phyloP scores from a whole-genome alignment of 768 basidiomycete species.

The Lactarius evosmus region DNA sequence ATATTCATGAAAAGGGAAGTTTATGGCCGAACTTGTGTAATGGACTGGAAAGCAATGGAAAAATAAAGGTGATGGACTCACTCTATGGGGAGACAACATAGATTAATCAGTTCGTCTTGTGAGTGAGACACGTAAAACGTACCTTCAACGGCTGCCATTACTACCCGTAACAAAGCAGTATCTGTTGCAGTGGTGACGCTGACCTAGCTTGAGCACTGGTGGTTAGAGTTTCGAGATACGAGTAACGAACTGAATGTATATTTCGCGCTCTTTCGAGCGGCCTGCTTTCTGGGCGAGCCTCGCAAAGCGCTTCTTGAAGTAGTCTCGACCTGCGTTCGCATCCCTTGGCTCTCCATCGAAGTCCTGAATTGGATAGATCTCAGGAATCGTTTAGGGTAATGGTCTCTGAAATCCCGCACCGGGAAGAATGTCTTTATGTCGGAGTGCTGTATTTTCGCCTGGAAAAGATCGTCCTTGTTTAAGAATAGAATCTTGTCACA shows the following conservation, averaged over 20 bases:
- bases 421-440: conserved; percentile 90
- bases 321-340: conserved; percentile 74
- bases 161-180: conserved; percentile 80
- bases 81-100: conserved; percentile 45
- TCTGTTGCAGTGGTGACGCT: conserved; percentile 91
- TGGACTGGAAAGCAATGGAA: conserved; percentile 32
- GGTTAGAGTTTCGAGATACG: conserved; percentile 18
- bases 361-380: conserved; percentile 48
- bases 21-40: conserved; percentile 32
- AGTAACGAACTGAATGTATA: conserved; percentile 82
- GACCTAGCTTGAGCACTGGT: conserved; percentile 24
- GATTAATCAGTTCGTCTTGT: conserved; percentile 18
- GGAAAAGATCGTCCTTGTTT: conserved; percentile 94
- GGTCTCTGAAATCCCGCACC: conserved; percentile 37
- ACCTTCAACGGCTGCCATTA: conserved; percentile 98
- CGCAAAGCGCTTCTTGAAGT: conserved; percentile 85
- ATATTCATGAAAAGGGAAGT: conserved; percentile 34
- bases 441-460: conserved; percentile 74
- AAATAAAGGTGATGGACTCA: conserved; percentile 48
- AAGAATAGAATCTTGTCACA: conserved; percentile 73
- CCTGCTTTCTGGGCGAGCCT: conserved; percentile 82
- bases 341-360: conserved; percentile 78
- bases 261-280: conserved; percentile 80
- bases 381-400: conserved; percentile 29
- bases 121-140: conserved; percentile 32